phyloP scores from a whole-genome alignment of 306 rosid species.

The Cicer bijugum region DNA sequence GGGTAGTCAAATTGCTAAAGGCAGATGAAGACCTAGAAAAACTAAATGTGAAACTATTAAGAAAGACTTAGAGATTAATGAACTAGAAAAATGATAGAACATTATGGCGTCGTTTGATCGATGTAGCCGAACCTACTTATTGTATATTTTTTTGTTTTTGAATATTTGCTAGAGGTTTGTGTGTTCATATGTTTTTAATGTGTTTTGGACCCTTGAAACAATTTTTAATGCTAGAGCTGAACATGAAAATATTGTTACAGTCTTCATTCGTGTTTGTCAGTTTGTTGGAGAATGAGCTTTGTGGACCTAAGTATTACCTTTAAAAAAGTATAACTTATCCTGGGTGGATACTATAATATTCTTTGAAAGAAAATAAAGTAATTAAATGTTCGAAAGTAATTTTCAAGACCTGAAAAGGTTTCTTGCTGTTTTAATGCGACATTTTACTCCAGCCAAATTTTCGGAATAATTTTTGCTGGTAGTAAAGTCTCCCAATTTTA shows the following conservation, averaged over 20 bases:
- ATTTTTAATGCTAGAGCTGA: slow-evolving; percentile 17
- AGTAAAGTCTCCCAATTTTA: background rate
- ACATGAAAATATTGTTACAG: background rate
- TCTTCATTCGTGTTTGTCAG: background rate
- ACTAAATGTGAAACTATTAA: too few relatives aligned
- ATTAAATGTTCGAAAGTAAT: background rate
- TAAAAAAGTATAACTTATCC: background rate
- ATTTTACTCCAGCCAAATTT: slow-evolving; percentile 4
- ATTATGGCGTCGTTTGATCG: too few relatives aligned
- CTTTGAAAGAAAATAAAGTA: background rate
- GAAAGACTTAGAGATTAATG: too few relatives aligned
- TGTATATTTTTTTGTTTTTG: slow-evolving; percentile 1
- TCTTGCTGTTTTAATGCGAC: slow-evolving; percentile 23
- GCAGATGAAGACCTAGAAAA: too few relatives aligned
- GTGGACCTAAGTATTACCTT: background rate
- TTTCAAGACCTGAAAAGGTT: slow-evolving; percentile 24
- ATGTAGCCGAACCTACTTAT: background rate
- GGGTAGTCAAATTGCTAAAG: too few relatives aligned
- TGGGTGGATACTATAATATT: background rate
- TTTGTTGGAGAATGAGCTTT: slow-evolving; percentile 21
- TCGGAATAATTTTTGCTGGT: slow-evolving; percentile 10
- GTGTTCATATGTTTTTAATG: background rate
- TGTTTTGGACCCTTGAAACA: slow-evolving; percentile 8
- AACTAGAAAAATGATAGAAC: too few relatives aligned
- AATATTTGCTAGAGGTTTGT: slow-evolving; percentile 6